These are phyloP conservation scores for Eleusine indica DNA, from an alignment of 176 grass and related monocot species.

Conservation along the genomic window DNA sequence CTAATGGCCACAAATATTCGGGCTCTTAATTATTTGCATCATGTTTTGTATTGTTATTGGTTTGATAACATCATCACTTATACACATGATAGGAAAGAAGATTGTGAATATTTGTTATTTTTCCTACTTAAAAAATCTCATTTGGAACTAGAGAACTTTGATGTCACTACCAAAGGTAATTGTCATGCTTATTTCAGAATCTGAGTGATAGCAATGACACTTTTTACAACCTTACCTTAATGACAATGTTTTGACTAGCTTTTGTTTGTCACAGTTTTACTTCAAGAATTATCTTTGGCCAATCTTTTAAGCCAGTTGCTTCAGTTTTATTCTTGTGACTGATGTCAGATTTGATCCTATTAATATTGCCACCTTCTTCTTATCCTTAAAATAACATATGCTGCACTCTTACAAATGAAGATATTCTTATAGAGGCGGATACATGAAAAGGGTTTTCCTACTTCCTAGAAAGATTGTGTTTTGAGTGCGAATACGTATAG, in stretches of 20 bases:
- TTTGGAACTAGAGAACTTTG: background rate
- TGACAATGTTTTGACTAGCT: slow-evolving; percentile 1
- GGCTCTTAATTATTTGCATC: background rate
- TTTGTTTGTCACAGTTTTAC: background rate
- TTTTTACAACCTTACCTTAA: background rate
- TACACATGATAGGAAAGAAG: slow-evolving; percentile 10
- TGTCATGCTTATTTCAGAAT: background rate
- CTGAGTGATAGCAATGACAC: background rate
- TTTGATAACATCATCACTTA: background rate
- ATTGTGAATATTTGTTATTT: background rate
- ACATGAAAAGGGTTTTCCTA: no score
- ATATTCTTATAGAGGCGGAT: background rate
- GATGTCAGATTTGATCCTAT: background rate
- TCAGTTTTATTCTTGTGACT: background rate
- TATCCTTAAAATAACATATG: slow-evolving; percentile 9
- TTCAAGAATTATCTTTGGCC: background rate
- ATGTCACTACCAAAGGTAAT: background rate
- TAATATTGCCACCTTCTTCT: background rate
- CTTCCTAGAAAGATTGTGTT: no score
- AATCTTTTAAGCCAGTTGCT: background rate
- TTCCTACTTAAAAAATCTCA: background rate
- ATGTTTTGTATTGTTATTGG: slow-evolving; percentile 4
- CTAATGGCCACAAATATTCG: slow-evolving; percentile 4
- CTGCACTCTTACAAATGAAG: background rate
- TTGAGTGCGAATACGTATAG: no score